Evolutionary conservation across 1,284 basidiomycete genomes (phyloP).

Genomic region (Amylostereum chailletii): DNA sequence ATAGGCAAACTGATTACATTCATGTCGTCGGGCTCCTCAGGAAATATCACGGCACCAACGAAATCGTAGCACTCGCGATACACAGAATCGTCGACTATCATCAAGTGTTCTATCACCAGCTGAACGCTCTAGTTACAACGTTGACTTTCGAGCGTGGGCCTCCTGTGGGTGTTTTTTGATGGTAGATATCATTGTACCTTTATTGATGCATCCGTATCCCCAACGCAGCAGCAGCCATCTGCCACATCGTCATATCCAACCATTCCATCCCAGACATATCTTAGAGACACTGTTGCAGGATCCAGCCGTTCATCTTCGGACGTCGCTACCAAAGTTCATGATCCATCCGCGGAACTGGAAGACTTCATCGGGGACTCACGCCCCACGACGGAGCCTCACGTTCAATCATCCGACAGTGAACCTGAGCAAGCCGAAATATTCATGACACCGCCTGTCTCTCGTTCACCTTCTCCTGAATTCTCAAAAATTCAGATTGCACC

Average conservation of each 20-base stretch:
- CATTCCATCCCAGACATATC: no score
- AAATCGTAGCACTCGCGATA: not conserved
- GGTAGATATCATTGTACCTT: no score
- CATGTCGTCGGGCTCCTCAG: not conserved
- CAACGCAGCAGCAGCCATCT: no score
- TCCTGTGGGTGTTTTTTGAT: not conserved
- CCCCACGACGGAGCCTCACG: no score
- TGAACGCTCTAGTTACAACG: constrained; percentile 42
- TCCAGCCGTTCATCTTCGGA: no score
- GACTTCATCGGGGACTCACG: no score
- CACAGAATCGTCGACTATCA: constrained; percentile 1
- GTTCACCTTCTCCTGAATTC: not conserved
- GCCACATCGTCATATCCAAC: no score
- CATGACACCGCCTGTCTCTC: not conserved
- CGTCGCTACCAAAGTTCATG: no score
- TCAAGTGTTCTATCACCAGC: constrained; percentile 14
- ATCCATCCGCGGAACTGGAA: no score
- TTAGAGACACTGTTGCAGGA: no score
- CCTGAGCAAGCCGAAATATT: not conserved
- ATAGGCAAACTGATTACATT: constrained; percentile 1
- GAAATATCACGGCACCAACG: not conserved
- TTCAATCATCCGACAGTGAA: constrained; percentile 1
- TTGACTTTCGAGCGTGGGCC: constrained; percentile 35
- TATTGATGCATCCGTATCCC: no score
- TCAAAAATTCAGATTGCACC: not conserved